A percentile compares a stretch with the other conserved stretches of the same genome.
Evolutionary conservation across 2,329 filamentous ascomycete species (phyloP).

Genomic region (Helicocarpus griseus): DNA sequence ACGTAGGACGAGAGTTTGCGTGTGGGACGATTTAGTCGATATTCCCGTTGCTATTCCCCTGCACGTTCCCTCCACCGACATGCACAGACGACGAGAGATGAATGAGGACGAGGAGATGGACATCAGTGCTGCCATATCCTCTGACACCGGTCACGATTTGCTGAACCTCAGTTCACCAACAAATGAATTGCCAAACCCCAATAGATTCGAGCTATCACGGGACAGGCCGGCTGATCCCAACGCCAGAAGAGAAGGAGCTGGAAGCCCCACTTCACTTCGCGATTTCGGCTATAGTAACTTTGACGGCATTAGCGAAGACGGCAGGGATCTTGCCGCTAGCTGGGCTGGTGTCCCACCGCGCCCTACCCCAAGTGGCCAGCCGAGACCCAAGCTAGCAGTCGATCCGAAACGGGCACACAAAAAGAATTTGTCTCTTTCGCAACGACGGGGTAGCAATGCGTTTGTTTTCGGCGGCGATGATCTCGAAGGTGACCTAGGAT

Average conservation of each 20-base stretch:
- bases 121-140: conserved; percentile 62
- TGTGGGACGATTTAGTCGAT: conserved; percentile 97
- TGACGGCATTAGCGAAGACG: conserved; percentile 21
- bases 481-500: conserved; percentile 84
- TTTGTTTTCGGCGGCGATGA: conserved; percentile 59
- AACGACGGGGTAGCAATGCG: conserved; percentile 26
- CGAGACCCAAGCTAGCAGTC: conserved; percentile 13
- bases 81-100: conserved; percentile 54
- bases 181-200: conserved; percentile 61
- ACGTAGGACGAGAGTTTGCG: conserved; percentile 78
- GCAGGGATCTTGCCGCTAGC: conserved; percentile 27
- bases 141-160: conserved; percentile 52
- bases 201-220: conserved; percentile 59
- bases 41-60: conserved; percentile 90
- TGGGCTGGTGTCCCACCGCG: conserved; percentile 30
- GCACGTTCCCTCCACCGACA: conserved; percentile 73
- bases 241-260: conserved; percentile 18
- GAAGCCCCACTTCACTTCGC: conserved; percentile 27
- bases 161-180: conserved; percentile 51
- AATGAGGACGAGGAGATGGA: conserved; percentile 75
- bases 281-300: conserved; percentile 22
- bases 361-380: conserved; percentile 19
- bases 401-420: conserved; percentile 12
- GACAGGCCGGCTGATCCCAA: conserved; percentile 28
- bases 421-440: conserved; percentile 32